A percentile compares a stretch with the other conserved stretches of the same genome.
These are phyloP conservation scores for Batrachochytrium dendrobatidis DNA, from an alignment of 371 early-diverging fungal genomes.

Conservation along the genomic window DNA sequence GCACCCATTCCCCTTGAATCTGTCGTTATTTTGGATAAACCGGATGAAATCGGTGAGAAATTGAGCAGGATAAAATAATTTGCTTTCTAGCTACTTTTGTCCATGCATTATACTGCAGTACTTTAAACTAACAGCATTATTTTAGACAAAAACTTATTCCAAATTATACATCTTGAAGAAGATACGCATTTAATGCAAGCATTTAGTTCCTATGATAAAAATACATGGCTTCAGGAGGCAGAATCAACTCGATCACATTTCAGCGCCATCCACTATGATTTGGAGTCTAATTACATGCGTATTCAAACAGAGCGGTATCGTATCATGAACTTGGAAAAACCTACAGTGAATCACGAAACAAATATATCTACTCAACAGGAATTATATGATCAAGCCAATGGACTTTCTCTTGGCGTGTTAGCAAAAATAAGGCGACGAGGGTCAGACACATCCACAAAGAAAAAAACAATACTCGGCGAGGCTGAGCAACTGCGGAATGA, in stretches of 20 bases:
- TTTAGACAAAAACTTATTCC: conserved; percentile 23
- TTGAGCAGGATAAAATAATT: too few species aligned
- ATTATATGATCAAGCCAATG: too few species aligned
- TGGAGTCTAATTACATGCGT: neutral
- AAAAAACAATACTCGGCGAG: neutral
- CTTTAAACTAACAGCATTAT: too few species aligned
- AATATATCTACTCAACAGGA: too few species aligned
- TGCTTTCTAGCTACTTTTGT: too few species aligned
- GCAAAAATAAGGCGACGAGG: neutral
- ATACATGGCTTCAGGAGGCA: conserved; percentile 33
- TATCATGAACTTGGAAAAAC: neutral
- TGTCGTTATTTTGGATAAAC: conserved; percentile 31
- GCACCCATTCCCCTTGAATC: conserved; percentile 40
- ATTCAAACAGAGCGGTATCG: neutral
- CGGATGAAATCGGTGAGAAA: conserved; percentile 10
- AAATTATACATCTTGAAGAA: conserved; percentile 34
- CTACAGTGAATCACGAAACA: too few species aligned
- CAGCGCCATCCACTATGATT: conserved; percentile 3
- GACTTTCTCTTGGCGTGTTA: too few species aligned
- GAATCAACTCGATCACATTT: conserved; percentile 26
- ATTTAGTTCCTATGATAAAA: conserved; percentile 31
- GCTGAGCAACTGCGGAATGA: neutral
- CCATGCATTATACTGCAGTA: too few species aligned
- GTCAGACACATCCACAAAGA: neutral
- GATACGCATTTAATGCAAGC: conserved; percentile 32